Conservation (phyloP, 148 eudicot genomes). For the Vaccinium myrtillus region DNA sequence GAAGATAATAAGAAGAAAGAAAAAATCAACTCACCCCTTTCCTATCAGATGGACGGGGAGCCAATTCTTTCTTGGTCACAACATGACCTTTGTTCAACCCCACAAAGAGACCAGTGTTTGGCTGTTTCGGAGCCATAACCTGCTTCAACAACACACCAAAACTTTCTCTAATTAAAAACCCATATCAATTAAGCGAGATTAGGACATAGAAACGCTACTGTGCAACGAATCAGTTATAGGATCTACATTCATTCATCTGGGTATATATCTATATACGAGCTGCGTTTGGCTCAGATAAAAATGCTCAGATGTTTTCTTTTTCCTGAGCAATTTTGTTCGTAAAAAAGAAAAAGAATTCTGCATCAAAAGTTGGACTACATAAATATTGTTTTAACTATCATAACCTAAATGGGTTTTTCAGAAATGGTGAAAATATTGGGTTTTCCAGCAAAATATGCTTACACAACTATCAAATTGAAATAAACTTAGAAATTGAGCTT, state of each 20-base stretch:
- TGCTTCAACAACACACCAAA: conserved; percentile 17
- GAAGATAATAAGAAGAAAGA: too few relatives aligned
- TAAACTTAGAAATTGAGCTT: not conserved
- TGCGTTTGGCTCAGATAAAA: not conserved
- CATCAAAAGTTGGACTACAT: not conserved
- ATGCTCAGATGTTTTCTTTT: not conserved
- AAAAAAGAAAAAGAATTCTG: not conserved
- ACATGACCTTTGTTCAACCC: conserved; percentile 49
- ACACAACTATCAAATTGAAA: too few relatives aligned
- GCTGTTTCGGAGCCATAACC: conserved; percentile 43
- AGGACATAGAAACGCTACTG: not conserved
- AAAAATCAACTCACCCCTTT: conserved; percentile 34
- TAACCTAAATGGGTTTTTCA: not conserved
- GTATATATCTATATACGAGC: not conserved
- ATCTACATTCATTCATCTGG: not conserved
- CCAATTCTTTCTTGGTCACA: conserved; percentile 40
- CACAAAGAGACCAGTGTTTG: conserved; percentile 40
- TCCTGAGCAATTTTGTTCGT: not conserved
- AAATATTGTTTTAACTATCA: not conserved
- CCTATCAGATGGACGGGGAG: conserved; percentile 40
- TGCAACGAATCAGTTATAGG: not conserved
- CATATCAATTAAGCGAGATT: too few relatives aligned
- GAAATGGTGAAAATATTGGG: not conserved
- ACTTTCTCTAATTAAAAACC: not conserved
- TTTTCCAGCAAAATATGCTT: not conserved